Conservation (phyloP, 495 filamentous ascomycete species). For the Viridothelium virens region DNA sequence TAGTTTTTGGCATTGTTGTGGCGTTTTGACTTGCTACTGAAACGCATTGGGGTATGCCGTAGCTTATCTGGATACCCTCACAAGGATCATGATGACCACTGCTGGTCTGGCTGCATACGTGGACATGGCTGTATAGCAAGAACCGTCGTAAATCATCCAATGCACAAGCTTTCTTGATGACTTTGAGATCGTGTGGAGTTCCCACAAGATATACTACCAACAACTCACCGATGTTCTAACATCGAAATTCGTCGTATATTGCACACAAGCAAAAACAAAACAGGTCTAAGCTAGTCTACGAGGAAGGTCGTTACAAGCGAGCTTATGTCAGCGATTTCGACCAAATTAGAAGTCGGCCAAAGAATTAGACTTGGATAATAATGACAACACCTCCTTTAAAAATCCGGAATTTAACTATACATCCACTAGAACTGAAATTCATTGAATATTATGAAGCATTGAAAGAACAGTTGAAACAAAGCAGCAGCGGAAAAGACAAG, state of each 20-base stretch:
- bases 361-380: not conserved
- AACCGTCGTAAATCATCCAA: not conserved
- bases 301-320: no score
- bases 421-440: slow-evolving; percentile 59
- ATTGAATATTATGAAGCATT: slow-evolving; percentile 60
- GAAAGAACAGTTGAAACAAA: slow-evolving; percentile 33
- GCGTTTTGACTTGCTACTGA: not conserved
- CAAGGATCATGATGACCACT: not conserved
- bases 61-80: not conserved
- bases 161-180: not conserved
- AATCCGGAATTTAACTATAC: slow-evolving; percentile 81
- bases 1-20: not conserved
- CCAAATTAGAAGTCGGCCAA: not conserved
- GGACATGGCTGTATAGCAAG: not conserved
- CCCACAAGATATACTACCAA: no score
- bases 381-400: slow-evolving; percentile 43
- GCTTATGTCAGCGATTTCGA: no score
- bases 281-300: no score
- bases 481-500: slow-evolving; percentile 37
- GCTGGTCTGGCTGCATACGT: not conserved
- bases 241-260: no score
- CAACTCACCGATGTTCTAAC: no score
- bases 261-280: no score
- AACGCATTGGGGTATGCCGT: not conserved
- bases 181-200: not conserved